Base-by-base conservation (phyloP, 1,284 basidiomycete species). In the Sporisorium graminicola region DNA sequence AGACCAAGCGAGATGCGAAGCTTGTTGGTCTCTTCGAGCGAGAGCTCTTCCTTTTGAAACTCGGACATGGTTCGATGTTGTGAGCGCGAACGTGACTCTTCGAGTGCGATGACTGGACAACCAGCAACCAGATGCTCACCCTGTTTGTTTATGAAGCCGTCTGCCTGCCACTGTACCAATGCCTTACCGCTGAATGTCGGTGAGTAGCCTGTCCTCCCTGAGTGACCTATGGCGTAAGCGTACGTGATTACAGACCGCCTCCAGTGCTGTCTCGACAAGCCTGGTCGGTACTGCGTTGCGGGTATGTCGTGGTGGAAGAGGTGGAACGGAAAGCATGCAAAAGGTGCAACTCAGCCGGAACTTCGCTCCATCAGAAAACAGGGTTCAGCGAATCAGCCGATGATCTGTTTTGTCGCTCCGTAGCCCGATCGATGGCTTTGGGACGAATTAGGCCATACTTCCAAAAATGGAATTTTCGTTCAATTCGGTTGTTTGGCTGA, bases 1-100 rank as follows among this genome's bases (percentile, higher is more conserved):
- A 99, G 91, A 80, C 97, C 97, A 49, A 98, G 90, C 9, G 91
- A 92, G 74, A 97, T 90, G 88, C 97, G 94, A 85, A 98, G 94
- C 87, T 93, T 94, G 89, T 98, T 98, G 60, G 95, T 98, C 89
- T 99, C 97, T 86, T 98, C 95, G 85, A 99, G 90, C 79, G 93
- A 92, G 85, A 97, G 92, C 85, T 92, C 92, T 86, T 94, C 92
- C 65, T 86, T 86, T 27, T 77, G 76, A 67, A 84, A 84, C 69
- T 78, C 81, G 65, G 78, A 78, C 82, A 84, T 84, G 68, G 54
- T n/a, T 83, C 8, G 67, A 58, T 50, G 67, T 61, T 61, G 72
- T 74, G 66, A 74, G 72, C 63, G 54, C 49, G 59, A 64, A 33
- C 49, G 27, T 58, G 56, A 57, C 53, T 51, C 20, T 56, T n/a